Conservation (phyloP, 345 rosid genomes). For the Citrus unshiu region DNA sequence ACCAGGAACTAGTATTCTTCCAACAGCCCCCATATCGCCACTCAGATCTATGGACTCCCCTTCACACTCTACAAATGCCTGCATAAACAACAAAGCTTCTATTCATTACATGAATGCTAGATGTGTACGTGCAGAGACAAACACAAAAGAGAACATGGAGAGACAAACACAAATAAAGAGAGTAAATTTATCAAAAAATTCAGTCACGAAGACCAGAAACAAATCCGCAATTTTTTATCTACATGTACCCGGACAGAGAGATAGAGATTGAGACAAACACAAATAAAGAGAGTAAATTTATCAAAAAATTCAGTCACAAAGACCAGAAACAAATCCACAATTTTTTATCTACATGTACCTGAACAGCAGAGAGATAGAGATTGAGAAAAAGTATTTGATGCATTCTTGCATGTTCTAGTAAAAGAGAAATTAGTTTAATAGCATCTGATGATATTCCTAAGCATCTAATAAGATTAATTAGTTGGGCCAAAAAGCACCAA, state of each 20-base stretch:
- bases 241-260: neutral
- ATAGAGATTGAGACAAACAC: neutral
- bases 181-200: neutral
- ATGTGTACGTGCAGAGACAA: neutral
- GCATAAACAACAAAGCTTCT: slow-evolving; percentile 26
- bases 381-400: neutral
- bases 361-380: neutral
- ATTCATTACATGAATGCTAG: neutral
- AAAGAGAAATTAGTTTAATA: neutral
- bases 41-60: slow-evolving; percentile 94
- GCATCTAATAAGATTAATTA: neutral
- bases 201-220: neutral
- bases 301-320: neutral
- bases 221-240: neutral
- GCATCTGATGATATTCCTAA: neutral
- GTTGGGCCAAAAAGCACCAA: neutral
- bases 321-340: neutral
- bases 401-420: neutral
- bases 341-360: neutral
- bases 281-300: neutral
- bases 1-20: slow-evolving; percentile 71
- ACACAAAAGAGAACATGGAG: neutral
- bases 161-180: neutral
- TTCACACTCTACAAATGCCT: slow-evolving; percentile 96
- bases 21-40: slow-evolving; percentile 97